Evolutionary conservation across 1,139 yeast species (phyloP).

Genomic region (Geotrichum klebahnii): DNA sequence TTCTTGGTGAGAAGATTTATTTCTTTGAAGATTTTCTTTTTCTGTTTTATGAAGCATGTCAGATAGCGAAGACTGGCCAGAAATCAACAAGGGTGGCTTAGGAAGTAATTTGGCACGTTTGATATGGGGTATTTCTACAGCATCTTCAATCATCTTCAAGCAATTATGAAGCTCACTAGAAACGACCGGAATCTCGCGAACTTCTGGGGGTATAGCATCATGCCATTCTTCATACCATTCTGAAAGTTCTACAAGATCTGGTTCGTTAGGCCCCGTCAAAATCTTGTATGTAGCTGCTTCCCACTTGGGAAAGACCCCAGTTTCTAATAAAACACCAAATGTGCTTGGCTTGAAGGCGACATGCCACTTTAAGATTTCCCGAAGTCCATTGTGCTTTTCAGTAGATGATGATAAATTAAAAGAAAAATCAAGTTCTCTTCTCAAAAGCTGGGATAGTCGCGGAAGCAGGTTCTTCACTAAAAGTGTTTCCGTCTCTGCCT

Average conservation of each 20-base stretch:
- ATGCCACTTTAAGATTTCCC: conserved; percentile 14
- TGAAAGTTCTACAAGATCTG: conserved; percentile 22
- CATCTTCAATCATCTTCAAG: conserved; percentile 39
- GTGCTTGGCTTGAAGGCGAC: conserved; percentile 26
- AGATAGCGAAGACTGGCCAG: no score
- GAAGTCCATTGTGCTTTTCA: neutral
- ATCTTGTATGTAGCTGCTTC: conserved; percentile 20
- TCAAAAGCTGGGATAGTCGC: conserved; percentile 33
- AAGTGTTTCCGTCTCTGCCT: conserved; percentile 31
- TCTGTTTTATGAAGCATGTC: neutral
- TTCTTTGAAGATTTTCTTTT: neutral
- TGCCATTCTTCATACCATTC: conserved; percentile 39
- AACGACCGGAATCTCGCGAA: conserved; percentile 29
- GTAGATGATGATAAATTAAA: neutral
- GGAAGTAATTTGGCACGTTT: conserved; percentile 7
- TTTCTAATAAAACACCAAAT: conserved; percentile 32
- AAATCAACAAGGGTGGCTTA: conserved; percentile 10
- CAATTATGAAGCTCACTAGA: conserved; percentile 32
- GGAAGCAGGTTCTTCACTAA: conserved; percentile 37
- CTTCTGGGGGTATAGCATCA: conserved; percentile 30
- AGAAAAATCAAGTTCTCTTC: conserved; percentile 5
- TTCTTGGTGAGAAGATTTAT: neutral
- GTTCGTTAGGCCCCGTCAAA: neutral
- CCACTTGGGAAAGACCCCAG: conserved; percentile 39
- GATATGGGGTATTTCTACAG: conserved; percentile 22